These are phyloP conservation scores for Talaromyces borbonicus DNA, from an alignment of 495 filamentous ascomycete genomes.

Conservation along the genomic window DNA sequence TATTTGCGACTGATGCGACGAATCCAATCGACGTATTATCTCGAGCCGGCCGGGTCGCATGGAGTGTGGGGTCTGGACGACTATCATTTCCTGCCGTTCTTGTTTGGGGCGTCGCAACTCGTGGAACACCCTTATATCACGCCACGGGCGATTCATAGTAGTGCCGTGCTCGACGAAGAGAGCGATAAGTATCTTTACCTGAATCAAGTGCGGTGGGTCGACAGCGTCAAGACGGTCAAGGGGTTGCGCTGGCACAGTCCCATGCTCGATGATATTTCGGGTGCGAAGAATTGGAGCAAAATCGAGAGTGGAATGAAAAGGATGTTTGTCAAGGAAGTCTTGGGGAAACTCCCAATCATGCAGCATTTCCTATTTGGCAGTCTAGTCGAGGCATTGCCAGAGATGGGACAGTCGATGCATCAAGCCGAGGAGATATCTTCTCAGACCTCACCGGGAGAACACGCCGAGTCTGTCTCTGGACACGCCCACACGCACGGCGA, in stretches of 20 bases:
- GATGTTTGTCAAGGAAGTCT: constrained; percentile 91
- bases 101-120: constrained; percentile 90
- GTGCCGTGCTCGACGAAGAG: constrained; percentile 76
- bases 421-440: constrained; percentile 28
- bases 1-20: constrained; percentile 75
- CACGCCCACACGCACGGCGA: constrained; percentile 39
- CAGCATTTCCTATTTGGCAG: constrained; percentile 94
- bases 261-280: constrained; percentile 95
- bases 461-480: constrained; percentile 52
- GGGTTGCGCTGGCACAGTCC: constrained; percentile 94
- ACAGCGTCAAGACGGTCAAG: constrained; percentile 91
- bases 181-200: constrained; percentile 77
- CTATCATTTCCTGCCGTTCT: constrained; percentile 92
- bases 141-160: constrained; percentile 78
- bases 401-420: constrained; percentile 62
- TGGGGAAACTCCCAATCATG: constrained; percentile 93
- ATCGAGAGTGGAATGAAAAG: constrained; percentile 89
- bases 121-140: constrained; percentile 80
- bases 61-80: constrained; percentile 97
- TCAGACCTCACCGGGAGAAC: constrained; percentile 21
- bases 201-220: constrained; percentile 86
- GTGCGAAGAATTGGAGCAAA: constrained; percentile 85
- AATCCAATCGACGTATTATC: constrained; percentile 82
- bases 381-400: constrained; percentile 67
- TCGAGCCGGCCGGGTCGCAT: constrained; percentile 92